Percentiles rank a stretch among this genome's conserved stretches.
phyloP scores from a whole-genome alignment of 805 yeast species.

The Lipomyces spencermartinsiae region DNA sequence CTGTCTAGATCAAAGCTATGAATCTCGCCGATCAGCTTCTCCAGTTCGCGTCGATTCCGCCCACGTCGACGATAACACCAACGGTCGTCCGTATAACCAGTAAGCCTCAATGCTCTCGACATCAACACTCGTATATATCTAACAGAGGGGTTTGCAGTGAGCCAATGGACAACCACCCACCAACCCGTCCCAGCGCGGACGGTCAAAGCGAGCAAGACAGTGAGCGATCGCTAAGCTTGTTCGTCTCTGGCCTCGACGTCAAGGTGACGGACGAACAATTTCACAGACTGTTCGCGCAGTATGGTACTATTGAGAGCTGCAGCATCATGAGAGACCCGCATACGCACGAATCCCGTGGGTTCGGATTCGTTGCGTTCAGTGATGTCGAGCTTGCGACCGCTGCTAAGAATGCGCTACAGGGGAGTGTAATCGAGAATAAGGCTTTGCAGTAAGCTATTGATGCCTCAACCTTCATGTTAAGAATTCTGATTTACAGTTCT shows the following conservation, averaged over 20 bases:
- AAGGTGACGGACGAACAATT: slow-evolving; percentile 43
- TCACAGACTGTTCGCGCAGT: slow-evolving; percentile 42
- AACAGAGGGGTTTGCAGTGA: background rate
- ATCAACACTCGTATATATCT: background rate
- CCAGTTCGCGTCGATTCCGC: slow-evolving; percentile 19
- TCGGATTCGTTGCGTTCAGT: slow-evolving; percentile 57
- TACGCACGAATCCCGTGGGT: slow-evolving; percentile 55
- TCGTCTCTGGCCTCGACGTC: slow-evolving; percentile 47
- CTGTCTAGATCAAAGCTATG: slow-evolving; percentile 7
- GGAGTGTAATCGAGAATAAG: slow-evolving; percentile 50
- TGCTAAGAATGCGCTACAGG: slow-evolving; percentile 56
- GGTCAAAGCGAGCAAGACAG: background rate
- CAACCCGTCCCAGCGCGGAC: background rate
- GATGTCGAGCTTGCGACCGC: slow-evolving; percentile 53
- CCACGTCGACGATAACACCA: background rate
- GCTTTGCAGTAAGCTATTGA: slow-evolving; percentile 44
- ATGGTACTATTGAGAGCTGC: slow-evolving; percentile 42
- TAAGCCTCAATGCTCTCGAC: background rate
- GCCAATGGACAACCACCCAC: background rate
- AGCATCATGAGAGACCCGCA: slow-evolving; percentile 56
- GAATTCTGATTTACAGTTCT: background rate
- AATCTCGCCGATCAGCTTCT: slow-evolving; percentile 11
- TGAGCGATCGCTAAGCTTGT: slow-evolving; percentile 39
- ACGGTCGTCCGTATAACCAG: background rate
- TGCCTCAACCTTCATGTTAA: background rate